Evolutionary conservation across 1,284 basidiomycete genomes (phyloP).

Genomic region (Heimioporus punctisporus): DNA sequence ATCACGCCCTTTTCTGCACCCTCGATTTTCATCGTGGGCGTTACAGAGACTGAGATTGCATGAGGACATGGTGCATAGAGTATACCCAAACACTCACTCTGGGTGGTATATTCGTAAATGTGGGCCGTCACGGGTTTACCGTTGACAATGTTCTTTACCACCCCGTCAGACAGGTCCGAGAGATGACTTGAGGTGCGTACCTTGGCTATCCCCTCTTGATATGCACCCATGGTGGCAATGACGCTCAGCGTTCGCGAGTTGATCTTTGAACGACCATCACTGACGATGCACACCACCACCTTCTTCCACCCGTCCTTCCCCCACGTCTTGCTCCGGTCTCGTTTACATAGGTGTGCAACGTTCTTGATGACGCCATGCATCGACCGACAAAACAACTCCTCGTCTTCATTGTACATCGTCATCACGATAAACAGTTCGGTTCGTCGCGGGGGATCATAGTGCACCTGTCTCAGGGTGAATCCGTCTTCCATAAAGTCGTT

Average conservation of each 20-base stretch:
- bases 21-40: slow-evolving; percentile 54
- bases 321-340: slow-evolving; percentile 91
- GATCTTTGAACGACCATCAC: background rate
- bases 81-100: slow-evolving; percentile 44
- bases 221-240: background rate
- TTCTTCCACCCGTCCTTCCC: slow-evolving; percentile 52
- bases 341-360: slow-evolving; percentile 12
- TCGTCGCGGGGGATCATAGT: slow-evolving; percentile 84
- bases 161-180: background rate
- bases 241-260: background rate
- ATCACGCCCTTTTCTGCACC: slow-evolving; percentile 76
- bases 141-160: slow-evolving; percentile 76
- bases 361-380: background rate
- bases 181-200: background rate
- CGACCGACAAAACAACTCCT: slow-evolving; percentile 34
- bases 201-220: background rate
- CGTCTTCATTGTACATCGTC: slow-evolving; percentile 98
- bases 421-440: slow-evolving; percentile 95
- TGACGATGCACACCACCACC: background rate
- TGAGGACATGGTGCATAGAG: slow-evolving; percentile 9
- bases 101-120: background rate
- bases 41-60: slow-evolving; percentile 11
- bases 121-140: slow-evolving; percentile 70
- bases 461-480: slow-evolving; percentile 81
- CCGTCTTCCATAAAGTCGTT: slow-evolving; percentile 83